phyloP scores from a whole-genome alignment of 208 protist genomes.

The Acanthamoeba sp. region DNA sequence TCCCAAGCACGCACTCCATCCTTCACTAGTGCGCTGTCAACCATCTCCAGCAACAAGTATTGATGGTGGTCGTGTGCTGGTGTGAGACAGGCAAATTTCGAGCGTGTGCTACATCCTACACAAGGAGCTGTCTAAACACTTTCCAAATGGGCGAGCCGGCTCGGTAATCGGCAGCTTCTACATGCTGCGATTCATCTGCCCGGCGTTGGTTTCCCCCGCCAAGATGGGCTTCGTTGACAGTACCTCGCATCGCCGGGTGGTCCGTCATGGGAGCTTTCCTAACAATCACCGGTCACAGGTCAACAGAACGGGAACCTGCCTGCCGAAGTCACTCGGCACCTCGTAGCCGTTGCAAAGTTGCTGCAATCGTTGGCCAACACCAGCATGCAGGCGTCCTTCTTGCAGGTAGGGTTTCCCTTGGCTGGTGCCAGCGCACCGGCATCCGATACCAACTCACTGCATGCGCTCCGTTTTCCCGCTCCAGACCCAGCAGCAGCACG shows the following conservation, averaged over 20 bases:
- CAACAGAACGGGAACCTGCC: background rate
- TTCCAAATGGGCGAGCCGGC: background rate
- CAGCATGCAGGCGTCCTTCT: background rate
- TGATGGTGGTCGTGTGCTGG: background rate
- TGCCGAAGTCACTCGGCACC: background rate
- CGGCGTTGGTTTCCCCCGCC: slow-evolving; percentile 47
- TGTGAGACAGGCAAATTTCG: slow-evolving; percentile 10
- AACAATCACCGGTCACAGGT: too few relatives aligned
- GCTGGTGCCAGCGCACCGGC: too few relatives aligned
- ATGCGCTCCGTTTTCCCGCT: too few relatives aligned
- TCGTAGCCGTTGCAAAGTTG: slow-evolving; percentile 45
- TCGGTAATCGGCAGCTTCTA: slow-evolving; percentile 44
- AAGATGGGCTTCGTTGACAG: slow-evolving; percentile 62
- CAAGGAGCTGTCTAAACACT: slow-evolving; percentile 41
- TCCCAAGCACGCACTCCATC: background rate
- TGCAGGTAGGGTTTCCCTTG: too few relatives aligned
- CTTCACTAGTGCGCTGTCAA: background rate
- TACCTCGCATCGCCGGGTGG: background rate
- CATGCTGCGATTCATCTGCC: slow-evolving; percentile 71
- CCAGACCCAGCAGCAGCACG: background rate
- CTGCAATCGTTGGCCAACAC: slow-evolving; percentile 62
- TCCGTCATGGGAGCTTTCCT: too few relatives aligned
- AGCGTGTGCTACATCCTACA: slow-evolving; percentile 54
- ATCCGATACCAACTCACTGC: too few relatives aligned
- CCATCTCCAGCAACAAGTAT: background rate